These are phyloP conservation scores for Rhodomyrtus psidioides DNA, from an alignment of 441 rosid species.

Conservation along the genomic window DNA sequence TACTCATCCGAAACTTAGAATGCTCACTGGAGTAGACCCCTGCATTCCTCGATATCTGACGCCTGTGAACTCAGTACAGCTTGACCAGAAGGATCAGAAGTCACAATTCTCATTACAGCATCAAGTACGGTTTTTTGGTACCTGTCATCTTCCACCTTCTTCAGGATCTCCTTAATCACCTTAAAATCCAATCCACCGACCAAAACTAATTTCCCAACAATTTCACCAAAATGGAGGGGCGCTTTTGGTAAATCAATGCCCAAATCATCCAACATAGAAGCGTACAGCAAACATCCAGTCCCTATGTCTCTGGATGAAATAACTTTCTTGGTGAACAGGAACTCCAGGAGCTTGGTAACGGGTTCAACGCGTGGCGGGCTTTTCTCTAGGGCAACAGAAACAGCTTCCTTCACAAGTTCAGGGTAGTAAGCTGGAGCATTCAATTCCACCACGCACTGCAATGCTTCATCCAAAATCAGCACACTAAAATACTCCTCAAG, in stretches of 20 bases:
- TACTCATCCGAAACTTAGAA: not conserved
- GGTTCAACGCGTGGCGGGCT: constrained; percentile 59
- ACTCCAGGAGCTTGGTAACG: constrained; percentile 41
- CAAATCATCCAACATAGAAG: constrained; percentile 66
- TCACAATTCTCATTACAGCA: constrained; percentile 35
- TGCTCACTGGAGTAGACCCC: not conserved
- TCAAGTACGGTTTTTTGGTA: constrained; percentile 50
- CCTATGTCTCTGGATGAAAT: constrained; percentile 42
- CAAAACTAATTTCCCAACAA: constrained; percentile 54
- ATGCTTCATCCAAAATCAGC: constrained; percentile 57
- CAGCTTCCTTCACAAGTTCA: constrained; percentile 79
- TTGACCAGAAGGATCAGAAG: constrained; percentile 26
- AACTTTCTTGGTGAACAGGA: constrained; percentile 41
- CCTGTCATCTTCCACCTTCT: constrained; percentile 53
- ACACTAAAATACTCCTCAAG: constrained; percentile 68
- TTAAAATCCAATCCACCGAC: constrained; percentile 45
- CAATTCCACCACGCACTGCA: constrained; percentile 65
- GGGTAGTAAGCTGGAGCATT: constrained; percentile 58
- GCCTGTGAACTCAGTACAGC: constrained; percentile 45
- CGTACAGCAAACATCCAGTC: constrained; percentile 65
- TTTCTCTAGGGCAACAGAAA: constrained; percentile 60
- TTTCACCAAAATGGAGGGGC: constrained; percentile 68
- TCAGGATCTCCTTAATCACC: constrained; percentile 45
- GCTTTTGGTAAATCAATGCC: constrained; percentile 85
- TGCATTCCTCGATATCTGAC: constrained; percentile 56